phyloP scores from a whole-genome alignment of 202 grass and related monocot genomes.

The Schoenoplectus tabernaemontani region DNA sequence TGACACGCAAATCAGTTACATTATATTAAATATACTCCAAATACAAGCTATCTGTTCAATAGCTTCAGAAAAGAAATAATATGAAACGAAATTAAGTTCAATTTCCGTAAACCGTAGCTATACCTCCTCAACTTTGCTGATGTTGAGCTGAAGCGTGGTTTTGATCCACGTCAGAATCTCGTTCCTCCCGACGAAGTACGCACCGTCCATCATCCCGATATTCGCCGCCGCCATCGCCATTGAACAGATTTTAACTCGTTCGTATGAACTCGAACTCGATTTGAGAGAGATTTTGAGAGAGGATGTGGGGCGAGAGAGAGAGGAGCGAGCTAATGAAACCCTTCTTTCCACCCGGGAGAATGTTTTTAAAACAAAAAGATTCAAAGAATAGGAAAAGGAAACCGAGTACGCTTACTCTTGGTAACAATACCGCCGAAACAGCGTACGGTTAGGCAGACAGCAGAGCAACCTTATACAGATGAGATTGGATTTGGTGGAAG shows the following conservation, averaged over 20 bases:
- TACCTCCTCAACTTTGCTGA: slow-evolving; percentile 91
- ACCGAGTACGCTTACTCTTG: not conserved
- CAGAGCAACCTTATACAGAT: not conserved
- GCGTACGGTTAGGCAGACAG: not conserved
- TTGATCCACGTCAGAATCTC: slow-evolving; percentile 94
- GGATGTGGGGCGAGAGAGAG: not conserved
- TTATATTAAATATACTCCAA: not conserved
- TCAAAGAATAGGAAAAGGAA: slow-evolving; percentile 14
- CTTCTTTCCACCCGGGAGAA: slow-evolving; percentile 23
- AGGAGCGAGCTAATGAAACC: not conserved
- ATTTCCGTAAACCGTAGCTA: not conserved
- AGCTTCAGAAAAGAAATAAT: not conserved
- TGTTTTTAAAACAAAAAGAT: slow-evolving; percentile 26
- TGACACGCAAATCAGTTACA: not conserved
- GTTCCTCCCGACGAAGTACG: slow-evolving; percentile 87
- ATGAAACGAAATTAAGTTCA: slow-evolving; percentile 10
- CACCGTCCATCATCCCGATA: slow-evolving; percentile 89
- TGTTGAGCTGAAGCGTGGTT: slow-evolving; percentile 66
- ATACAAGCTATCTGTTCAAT: not conserved
- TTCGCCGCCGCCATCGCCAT: slow-evolving; percentile 46
- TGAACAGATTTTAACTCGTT: not conserved
- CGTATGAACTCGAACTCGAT: not conserved
- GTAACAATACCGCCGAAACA: not conserved
- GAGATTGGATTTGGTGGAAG: not conserved
- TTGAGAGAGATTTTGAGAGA: not conserved